phyloP scores from a whole-genome alignment of 352 stramenopile species.

The Blastocystis sp. region DNA sequence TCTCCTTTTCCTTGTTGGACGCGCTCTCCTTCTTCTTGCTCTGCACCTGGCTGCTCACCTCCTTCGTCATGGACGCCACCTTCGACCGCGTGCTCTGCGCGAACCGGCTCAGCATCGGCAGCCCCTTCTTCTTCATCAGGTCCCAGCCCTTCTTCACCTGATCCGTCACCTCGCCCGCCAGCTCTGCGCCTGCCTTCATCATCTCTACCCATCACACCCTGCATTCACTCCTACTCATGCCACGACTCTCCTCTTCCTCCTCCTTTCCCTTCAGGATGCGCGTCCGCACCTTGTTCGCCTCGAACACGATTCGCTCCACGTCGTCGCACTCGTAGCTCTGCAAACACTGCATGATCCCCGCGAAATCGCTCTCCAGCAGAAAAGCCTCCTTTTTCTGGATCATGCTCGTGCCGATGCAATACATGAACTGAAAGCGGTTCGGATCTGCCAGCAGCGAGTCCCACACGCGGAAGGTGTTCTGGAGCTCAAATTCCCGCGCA shows the following conservation, averaged over 20 bases:
- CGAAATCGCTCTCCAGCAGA: slow-evolving; percentile 75
- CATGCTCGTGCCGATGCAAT: slow-evolving; percentile 80
- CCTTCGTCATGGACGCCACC: not conserved
- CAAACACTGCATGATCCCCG: slow-evolving; percentile 73
- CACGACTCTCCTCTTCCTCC: slow-evolving; percentile 1
- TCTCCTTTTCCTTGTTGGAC: no score
- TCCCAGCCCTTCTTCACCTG: slow-evolving; percentile 57
- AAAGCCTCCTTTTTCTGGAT: slow-evolving; percentile 76
- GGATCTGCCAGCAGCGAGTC: slow-evolving; percentile 79
- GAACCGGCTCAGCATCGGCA: slow-evolving; percentile 35
- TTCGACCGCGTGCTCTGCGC: slow-evolving; percentile 37
- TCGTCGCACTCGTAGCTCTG: slow-evolving; percentile 74
- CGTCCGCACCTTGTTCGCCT: slow-evolving; percentile 70
- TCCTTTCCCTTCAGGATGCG: slow-evolving; percentile 30
- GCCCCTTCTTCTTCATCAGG: slow-evolving; percentile 51
- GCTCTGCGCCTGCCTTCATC: slow-evolving; percentile 42
- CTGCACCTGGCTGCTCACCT: not conserved
- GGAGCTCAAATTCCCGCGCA: slow-evolving; percentile 77
- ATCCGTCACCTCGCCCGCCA: slow-evolving; percentile 41
- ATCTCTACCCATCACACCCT: slow-evolving; percentile 1
- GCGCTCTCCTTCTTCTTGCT: not conserved
- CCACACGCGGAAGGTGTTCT: slow-evolving; percentile 82
- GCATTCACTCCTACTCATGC: not conserved
- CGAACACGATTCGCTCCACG: slow-evolving; percentile 66
- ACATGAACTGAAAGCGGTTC: slow-evolving; percentile 79